Base-by-base conservation (phyloP, 73 alveolate species). In the Blepharisma japonicum region DNA sequence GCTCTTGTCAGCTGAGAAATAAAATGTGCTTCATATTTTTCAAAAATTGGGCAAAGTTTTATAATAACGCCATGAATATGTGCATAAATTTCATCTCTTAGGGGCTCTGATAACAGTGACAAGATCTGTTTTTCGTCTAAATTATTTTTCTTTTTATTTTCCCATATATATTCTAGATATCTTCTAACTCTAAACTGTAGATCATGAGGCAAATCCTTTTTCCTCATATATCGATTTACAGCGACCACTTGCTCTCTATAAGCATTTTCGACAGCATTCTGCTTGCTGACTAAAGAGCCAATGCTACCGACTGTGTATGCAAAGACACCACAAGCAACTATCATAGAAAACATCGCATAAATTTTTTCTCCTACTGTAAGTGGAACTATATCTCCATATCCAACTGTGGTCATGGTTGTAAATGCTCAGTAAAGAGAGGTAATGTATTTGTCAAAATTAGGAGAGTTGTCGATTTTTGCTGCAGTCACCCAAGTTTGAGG, bases 371-470 rank as follows among this genome's bases (percentile, higher is more conserved):
- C 23, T 5, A 79, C 61, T 45, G 81, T 83, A 46, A 68, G 51
- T n/a, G 94, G 94, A 5, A 85, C 53, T n/a, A 89, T 79, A 74
- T 89, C 96, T 11, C 93, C 96, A 83, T 89, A 89, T 6, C 93
- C 93, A 6, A 89, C 96, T 6, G 96, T 89, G 49, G 87, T 71
- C 96, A 89, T 89, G 0, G 96, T 89, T 6, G 91, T 81, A 49
- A 90, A 70, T 4, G 95, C 90, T 78, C 86, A 93, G 81, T 90
- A 93, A n/a, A 88, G 55, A 6, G 94, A 45, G 6, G 86, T 51
- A 3, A 93, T 48, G 71, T 93, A 90, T 56, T 80, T 66, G 47
- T 23, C 87, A n/a, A 32, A 50, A 70, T 78, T 61, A 0, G 55
- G 72, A 2, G 46, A 71, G 42, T 86, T 80, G 4, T 14, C 50